Evolutionary conservation across 2,329 filamentous ascomycete species (phyloP), one percentile per base, ranked within the genome.

Genomic region (Periconia sp.): DNA sequence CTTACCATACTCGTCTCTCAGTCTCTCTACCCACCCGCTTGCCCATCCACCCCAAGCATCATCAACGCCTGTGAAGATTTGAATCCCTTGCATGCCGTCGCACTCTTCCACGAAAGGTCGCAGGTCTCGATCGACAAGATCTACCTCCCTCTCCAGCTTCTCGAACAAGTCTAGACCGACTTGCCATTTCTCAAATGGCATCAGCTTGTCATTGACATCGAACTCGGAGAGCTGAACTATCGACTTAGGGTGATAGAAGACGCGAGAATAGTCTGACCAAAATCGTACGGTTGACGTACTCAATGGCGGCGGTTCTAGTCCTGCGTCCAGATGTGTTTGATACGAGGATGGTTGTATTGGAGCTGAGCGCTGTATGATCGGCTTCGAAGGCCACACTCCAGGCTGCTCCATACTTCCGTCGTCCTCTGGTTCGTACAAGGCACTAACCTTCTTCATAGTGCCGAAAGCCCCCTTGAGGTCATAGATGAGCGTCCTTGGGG

Each of bases 401-500:
- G 50, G 52, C 22, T 59, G 51, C 9, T 58, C 56, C 1, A 53
- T 50, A 19, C 43, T 60, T 34, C 54, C 55, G 29, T 73, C 71
- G 53, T 75, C 67, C 49, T 77, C 71, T 23, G 79, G 62, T 46
- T 92, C 87, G 62, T 97, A 97, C 2, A 99, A 77, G 2, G 90
- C 86, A 69, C 96, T 96, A 53, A 92, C 86, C 72, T 92, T 91
- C 57, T 85, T 83, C 57, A 99, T 73, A 5, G 90, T 88, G 5
- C 94, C 94, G 71, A 97, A 97, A 0, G 88, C 89, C 21, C 90
- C 89, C 68, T 97, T 97, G 23, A 97, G 78, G 65, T 99, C 94
- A 68, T 99, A 99, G 45, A 99, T 88, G 46, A 99, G 77, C 1
- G 92, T 90, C 52, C 94, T 83, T 4, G 94, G 94, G 33, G 92